Conservation (phyloP, 257 asterid species). For the Marsdenia floribunda region DNA sequence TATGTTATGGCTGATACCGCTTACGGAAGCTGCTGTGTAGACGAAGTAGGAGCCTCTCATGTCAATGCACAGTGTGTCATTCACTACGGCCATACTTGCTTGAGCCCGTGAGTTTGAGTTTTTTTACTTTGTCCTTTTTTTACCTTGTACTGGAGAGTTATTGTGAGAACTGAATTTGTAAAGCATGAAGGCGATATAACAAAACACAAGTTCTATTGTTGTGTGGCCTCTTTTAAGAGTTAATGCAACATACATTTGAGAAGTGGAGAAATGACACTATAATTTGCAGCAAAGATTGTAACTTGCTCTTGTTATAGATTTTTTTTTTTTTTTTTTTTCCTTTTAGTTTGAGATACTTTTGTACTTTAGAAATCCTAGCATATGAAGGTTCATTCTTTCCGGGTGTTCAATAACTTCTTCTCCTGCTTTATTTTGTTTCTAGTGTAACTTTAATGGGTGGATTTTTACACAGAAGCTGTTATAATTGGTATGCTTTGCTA, state of each 20-base stretch:
- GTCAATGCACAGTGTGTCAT: slow-evolving; percentile 63
- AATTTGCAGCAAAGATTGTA: neutral
- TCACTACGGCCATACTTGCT: slow-evolving; percentile 88
- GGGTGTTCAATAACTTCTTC: neutral
- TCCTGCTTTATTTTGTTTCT: neutral
- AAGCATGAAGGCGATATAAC: neutral
- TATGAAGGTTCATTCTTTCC: neutral
- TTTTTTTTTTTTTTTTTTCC: too few relatives aligned
- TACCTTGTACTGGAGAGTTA: neutral
- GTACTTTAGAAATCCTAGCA: neutral
- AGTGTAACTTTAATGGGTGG: neutral
- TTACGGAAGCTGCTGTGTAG: slow-evolving; percentile 91
- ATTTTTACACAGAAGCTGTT: neutral
- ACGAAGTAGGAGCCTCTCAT: slow-evolving; percentile 97
- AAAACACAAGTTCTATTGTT: neutral
- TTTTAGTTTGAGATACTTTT: neutral
- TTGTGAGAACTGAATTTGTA: neutral
- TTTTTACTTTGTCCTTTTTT: neutral
- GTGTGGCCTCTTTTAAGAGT: too few relatives aligned
- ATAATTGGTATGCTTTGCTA: neutral
- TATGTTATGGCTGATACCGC: slow-evolving; percentile 96
- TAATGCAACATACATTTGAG: neutral
- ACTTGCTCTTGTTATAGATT: neutral
- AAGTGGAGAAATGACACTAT: neutral
- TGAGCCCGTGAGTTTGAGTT: slow-evolving; percentile 71